Conservation (phyloP, 2,329 filamentous ascomycete genomes). For the Aschersonia sp. region DNA sequence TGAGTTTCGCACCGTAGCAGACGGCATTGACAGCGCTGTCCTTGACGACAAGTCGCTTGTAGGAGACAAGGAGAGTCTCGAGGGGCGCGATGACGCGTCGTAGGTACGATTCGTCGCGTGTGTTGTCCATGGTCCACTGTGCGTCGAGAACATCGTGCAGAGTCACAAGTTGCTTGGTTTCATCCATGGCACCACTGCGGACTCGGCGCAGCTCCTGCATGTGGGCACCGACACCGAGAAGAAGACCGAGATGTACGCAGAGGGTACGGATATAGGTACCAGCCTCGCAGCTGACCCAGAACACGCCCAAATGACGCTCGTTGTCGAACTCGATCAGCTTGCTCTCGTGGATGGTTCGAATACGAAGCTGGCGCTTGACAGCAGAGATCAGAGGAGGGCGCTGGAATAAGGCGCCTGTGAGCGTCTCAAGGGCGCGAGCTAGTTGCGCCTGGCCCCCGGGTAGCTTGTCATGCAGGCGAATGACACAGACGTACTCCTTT, state of each 20-base stretch:
- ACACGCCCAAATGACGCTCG: slow-evolving; percentile 89
- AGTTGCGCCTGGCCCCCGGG: slow-evolving; percentile 89
- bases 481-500: slow-evolving; percentile 97
- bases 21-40: slow-evolving; percentile 74
- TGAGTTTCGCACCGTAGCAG: slow-evolving; percentile 96
- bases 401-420: slow-evolving; percentile 86
- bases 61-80: slow-evolving; percentile 79
- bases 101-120: slow-evolving; percentile 84
- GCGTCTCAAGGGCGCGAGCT: slow-evolving; percentile 81
- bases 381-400: slow-evolving; percentile 93
- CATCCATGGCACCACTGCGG: slow-evolving; percentile 86
- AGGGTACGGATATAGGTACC: slow-evolving; percentile 98
- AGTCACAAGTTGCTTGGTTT: slow-evolving; percentile 78
- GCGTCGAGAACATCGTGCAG: slow-evolving; percentile 80
- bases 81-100: slow-evolving; percentile 83
- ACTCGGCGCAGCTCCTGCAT: slow-evolving; percentile 98
- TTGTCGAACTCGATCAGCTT: slow-evolving; percentile 98
- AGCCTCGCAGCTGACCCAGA: slow-evolving; percentile 97
- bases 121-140: slow-evolving; percentile 93
- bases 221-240: slow-evolving; percentile 75
- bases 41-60: slow-evolving; percentile 97
- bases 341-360: slow-evolving; percentile 95
- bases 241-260: slow-evolving; percentile 77
- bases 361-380: slow-evolving; percentile 96
- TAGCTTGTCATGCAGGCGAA: slow-evolving; percentile 89